Evolutionary conservation across 768 basidiomycete genomes (phyloP).

Genomic region (Kwoniella shandongensis): DNA sequence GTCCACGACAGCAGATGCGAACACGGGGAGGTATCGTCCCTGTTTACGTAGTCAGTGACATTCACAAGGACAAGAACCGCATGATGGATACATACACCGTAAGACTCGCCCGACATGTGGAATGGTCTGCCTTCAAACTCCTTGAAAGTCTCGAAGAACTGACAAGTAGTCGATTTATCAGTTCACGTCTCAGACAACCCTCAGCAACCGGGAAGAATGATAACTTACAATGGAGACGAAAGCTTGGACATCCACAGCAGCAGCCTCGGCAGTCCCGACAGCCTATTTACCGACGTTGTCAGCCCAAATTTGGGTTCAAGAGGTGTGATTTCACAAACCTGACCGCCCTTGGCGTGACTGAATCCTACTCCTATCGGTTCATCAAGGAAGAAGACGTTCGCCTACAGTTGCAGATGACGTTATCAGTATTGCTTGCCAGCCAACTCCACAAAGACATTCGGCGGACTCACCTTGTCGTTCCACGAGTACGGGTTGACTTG

Average conservation of each 20-base stretch:
- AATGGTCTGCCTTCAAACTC: slow-evolving; percentile 69
- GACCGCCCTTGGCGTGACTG: slow-evolving; percentile 62
- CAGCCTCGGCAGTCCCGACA: slow-evolving; percentile 74
- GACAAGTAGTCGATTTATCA: slow-evolving; percentile 7
- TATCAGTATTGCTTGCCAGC: background rate
- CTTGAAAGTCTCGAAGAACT: slow-evolving; percentile 74
- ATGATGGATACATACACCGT: slow-evolving; percentile 59
- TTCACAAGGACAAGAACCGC: slow-evolving; percentile 1
- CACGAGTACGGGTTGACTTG: slow-evolving; percentile 52
- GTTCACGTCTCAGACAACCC: background rate
- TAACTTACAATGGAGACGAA: slow-evolving; percentile 64
- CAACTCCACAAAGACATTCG: background rate
- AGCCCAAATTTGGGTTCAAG: background rate
- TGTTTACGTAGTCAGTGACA: slow-evolving; percentile 7
- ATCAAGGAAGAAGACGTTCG: slow-evolving; percentile 60
- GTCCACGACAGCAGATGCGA: slow-evolving; percentile 74
- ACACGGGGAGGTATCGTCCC: slow-evolving; percentile 56
- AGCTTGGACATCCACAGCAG: slow-evolving; percentile 70
- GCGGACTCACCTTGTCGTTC: slow-evolving; percentile 48
- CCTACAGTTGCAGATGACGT: slow-evolving; percentile 18
- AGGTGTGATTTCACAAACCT: slow-evolving; percentile 55
- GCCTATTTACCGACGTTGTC: slow-evolving; percentile 52
- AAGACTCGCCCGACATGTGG: slow-evolving; percentile 72
- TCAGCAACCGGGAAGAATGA: background rate
- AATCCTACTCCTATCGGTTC: slow-evolving; percentile 58